These are phyloP conservation scores for Penicillium olsonii DNA, from an alignment of 2,329 filamentous ascomycete species.

Conservation along the genomic window DNA sequence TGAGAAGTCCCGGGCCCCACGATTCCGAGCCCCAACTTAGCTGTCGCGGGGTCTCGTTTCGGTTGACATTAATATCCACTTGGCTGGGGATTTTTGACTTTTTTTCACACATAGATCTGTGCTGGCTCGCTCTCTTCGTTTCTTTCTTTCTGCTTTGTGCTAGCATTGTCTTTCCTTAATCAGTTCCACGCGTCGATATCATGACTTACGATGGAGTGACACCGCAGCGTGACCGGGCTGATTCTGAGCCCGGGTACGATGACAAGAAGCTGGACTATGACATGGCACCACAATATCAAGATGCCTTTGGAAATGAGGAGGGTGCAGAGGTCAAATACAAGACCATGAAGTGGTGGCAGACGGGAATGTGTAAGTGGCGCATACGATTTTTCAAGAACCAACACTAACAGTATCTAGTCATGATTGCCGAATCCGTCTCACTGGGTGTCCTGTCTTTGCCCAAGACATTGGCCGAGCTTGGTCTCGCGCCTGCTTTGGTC, in stretches of 20 bases:
- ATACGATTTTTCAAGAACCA: background rate
- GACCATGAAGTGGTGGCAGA: slow-evolving; percentile 28
- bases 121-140: background rate
- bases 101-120: slow-evolving; percentile 16
- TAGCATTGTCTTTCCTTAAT: background rate
- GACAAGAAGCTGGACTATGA: slow-evolving; percentile 17
- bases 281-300: slow-evolving; percentile 12
- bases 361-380: slow-evolving; percentile 23
- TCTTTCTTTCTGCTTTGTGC: background rate
- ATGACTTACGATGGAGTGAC: slow-evolving; percentile 20
- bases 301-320: slow-evolving; percentile 22
- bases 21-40: slow-evolving; percentile 13
- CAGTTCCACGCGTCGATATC: slow-evolving; percentile 5
- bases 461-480: slow-evolving; percentile 19
- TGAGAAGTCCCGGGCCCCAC: slow-evolving; percentile 18
- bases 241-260: slow-evolving; percentile 20
- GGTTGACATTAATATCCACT: slow-evolving; percentile 22
- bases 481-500: slow-evolving; percentile 46
- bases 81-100: slow-evolving; percentile 8
- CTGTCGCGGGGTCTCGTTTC: slow-evolving; percentile 15
- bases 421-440: slow-evolving; percentile 27
- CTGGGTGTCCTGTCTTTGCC: slow-evolving; percentile 23
- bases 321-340: slow-evolving; percentile 25
- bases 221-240: slow-evolving; percentile 12
- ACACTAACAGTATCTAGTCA: slow-evolving; percentile 15